Evolutionary conservation across 1,139 yeast species (phyloP).

Genomic region (Nadsonia commutata): DNA sequence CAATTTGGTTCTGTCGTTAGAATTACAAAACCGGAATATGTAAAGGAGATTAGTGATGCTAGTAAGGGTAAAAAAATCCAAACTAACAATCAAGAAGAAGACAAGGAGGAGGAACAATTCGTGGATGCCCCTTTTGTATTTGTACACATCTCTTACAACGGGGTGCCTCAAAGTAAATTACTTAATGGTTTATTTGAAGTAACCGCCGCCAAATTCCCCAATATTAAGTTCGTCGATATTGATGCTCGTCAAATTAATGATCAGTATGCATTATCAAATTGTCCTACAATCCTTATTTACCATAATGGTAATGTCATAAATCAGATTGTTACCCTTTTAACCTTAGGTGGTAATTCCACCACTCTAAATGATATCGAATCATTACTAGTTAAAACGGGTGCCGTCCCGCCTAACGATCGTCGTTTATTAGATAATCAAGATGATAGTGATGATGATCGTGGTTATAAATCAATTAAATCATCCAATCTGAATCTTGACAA

Average conservation of each 20-base stretch:
- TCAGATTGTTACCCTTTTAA: conserved; percentile 65
- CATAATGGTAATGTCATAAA: conserved; percentile 59
- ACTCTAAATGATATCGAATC: conserved; percentile 53
- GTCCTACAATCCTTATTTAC: conserved; percentile 82
- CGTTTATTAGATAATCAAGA: conserved; percentile 50
- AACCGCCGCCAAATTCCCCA: conserved; percentile 29
- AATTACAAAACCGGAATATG: conserved; percentile 77
- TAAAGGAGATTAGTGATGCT: conserved; percentile 70
- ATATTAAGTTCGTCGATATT: conserved; percentile 81
- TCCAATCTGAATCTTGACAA: too few relatives aligned
- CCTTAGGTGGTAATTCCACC: conserved; percentile 75
- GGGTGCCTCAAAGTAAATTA: conserved; percentile 60
- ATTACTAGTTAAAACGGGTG: conserved; percentile 48
- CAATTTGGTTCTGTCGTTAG: conserved; percentile 68
- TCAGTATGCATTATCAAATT: conserved; percentile 73
- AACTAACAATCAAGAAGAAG: conserved; percentile 4
- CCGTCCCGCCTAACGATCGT: conserved; percentile 50
- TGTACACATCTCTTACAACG: conserved; percentile 60
- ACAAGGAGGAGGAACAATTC: conserved; percentile 11
- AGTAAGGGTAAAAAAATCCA: conserved; percentile 27
- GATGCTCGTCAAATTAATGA: conserved; percentile 83
- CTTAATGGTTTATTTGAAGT: conserved; percentile 38
- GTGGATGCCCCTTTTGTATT: conserved; percentile 36
- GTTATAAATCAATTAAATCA: background rate
- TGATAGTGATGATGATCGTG: conserved; percentile 36